Percentiles rank a stretch among this genome's conserved stretches.
Conservation (phyloP, 495 filamentous ascomycete species). For the Parmelia sp. region DNA sequence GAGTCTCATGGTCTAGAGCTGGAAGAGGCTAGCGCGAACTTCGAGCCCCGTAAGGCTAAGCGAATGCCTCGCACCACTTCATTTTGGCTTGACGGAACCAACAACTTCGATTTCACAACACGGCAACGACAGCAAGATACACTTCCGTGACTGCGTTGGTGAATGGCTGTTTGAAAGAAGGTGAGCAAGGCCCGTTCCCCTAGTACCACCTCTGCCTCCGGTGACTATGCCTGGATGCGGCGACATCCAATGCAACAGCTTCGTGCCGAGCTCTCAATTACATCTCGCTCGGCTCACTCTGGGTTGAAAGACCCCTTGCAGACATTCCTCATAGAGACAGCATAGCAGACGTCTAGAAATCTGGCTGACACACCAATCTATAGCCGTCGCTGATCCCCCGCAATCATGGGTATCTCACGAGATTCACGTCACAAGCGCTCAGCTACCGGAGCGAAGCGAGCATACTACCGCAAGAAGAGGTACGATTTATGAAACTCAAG, state of each 20-base stretch:
- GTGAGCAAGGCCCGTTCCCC: background rate
- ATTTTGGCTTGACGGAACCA: constrained; percentile 4
- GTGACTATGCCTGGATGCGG: background rate
- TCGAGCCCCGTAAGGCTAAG: background rate
- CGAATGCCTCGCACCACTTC: constrained; percentile 3
- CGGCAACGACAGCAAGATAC: constrained; percentile 11
- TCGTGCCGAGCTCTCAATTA: background rate
- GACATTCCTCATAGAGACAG: too few relatives aligned
- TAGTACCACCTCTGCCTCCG: background rate
- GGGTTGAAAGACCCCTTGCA: too few relatives aligned
- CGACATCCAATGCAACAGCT: background rate
- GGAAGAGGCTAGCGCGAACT: background rate
- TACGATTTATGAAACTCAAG: constrained; percentile 40
- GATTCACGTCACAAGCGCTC: constrained; percentile 99
- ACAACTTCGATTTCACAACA: constrained; percentile 3
- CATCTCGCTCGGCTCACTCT: background rate
- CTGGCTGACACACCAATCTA: background rate
- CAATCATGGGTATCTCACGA: constrained; percentile 98
- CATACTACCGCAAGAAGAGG: constrained; percentile 86
- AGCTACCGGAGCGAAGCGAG: constrained; percentile 92
- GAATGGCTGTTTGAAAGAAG: constrained; percentile 21
- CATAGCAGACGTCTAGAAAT: background rate
- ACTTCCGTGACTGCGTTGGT: constrained; percentile 19
- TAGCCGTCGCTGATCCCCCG: constrained; percentile 51
- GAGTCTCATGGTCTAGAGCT: background rate